These are phyloP conservation scores for Hylodesmum podocarpum DNA, from an alignment of 306 rosid species.

Conservation along the genomic window DNA sequence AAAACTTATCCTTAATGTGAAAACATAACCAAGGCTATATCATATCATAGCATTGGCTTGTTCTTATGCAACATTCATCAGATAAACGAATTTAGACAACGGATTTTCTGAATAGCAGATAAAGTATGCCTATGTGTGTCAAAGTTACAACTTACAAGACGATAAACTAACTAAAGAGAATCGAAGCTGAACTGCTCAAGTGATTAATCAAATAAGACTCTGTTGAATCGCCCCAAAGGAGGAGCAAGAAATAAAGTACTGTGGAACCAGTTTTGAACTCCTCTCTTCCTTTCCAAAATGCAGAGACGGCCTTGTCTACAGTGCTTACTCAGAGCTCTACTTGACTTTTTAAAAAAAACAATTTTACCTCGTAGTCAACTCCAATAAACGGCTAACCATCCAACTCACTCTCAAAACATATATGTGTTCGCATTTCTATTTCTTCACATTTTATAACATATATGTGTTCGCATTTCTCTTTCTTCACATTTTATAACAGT, in stretches of 20 bases:
- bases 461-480: too few relatives aligned
- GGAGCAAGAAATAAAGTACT: not conserved
- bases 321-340: not conserved
- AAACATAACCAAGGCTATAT: not conserved
- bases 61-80: not conserved
- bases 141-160: not conserved
- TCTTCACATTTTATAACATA: too few relatives aligned
- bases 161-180: constrained; percentile 7
- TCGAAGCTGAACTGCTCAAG: not conserved
- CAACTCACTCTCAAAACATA: too few relatives aligned
- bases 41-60: not conserved
- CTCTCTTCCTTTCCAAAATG: constrained; percentile 7
- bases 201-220: not conserved
- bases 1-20: not conserved
- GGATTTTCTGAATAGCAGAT: not conserved
- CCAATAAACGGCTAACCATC: too few relatives aligned
- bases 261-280: not conserved
- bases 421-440: too few relatives aligned
- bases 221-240: not conserved
- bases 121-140: not conserved
- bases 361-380: too few relatives aligned
- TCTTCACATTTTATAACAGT: too few relatives aligned
- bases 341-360: not conserved
- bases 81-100: not conserved
- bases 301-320: not conserved